These are phyloP conservation scores for Deinandra increscens DNA, from an alignment of 129 eudicot species.

Conservation along the genomic window DNA sequence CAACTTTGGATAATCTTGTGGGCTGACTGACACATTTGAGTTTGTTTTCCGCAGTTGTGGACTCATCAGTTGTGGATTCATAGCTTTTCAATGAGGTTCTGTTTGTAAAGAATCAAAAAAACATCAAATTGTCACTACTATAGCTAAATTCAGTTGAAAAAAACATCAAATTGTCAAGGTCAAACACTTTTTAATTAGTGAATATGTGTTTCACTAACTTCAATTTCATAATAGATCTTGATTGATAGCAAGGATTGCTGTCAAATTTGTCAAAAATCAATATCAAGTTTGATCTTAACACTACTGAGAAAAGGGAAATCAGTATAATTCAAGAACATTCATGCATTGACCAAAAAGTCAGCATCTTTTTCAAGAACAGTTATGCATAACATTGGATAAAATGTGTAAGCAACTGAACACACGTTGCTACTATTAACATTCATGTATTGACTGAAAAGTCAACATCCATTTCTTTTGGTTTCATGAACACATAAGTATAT, in stretches of 20 bases:
- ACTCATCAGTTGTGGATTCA: slow-evolving; percentile 33
- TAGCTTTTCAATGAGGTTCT: slow-evolving; percentile 25
- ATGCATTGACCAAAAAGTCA: slow-evolving; percentile 14
- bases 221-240: not conserved
- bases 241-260: not conserved
- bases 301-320: not conserved
- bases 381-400: too few species aligned
- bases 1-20: slow-evolving; percentile 36
- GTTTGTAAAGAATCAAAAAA: not conserved
- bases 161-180: too few species aligned
- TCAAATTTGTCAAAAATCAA: not conserved
- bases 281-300: slow-evolving; percentile 12
- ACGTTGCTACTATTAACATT: not conserved
- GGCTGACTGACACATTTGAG: slow-evolving; percentile 28
- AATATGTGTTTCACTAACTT: not conserved
- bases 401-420: not conserved
- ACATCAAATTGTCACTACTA: not conserved
- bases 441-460: not conserved
- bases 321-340: slow-evolving; percentile 4
- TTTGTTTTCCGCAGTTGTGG: slow-evolving; percentile 32
- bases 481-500: not conserved
- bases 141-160: not conserved
- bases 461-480: not conserved
- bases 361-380: not conserved
- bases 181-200: not conserved